Evolutionary conservation across 1,284 basidiomycete genomes (phyloP), one percentile per base, ranked within the genome.

Genomic region (Anthracocystis panici-leucophaei): DNA sequence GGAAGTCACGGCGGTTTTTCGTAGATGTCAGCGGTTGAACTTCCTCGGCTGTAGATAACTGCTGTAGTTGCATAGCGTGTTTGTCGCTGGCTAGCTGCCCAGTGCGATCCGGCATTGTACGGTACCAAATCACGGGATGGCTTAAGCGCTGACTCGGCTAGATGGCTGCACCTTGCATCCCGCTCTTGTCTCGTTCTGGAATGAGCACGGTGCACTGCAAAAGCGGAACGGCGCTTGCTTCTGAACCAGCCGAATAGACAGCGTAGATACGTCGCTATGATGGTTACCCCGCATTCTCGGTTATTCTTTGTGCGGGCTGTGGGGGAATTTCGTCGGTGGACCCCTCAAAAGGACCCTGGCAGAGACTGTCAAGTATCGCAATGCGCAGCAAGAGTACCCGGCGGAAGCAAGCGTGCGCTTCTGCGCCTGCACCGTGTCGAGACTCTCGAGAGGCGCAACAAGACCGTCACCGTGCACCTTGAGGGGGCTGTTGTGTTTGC

Each of bases 261-360:
- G 31, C 8, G 5, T 33, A 8, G 10, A 33, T 10, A 2, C 31
- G 31, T 8, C 9, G 31, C 31, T 33, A 8, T 33, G 50, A 27
- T 38, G 51, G 51, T 52, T 52, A 52, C 51, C 51, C 51, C 51
- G 51, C 51, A 52, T 52, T 40, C 25, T 52, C 35, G 35, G 51
- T 40, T 20, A 5, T 25, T 50, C 48, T 29, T 50, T 6, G n/a
- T 46, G 9, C 23, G 31, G 10, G 23, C 14, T 29, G 46, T n/a
- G 44, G 44, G 21, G 11, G 23, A 16, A 31, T 1, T 33, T 11
- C 12, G 31, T 33, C 31, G 6, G 31, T 33, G 31, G 31, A 33
- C 31, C 6, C 31, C 12, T 27, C 27, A 3, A 12, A 3, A 31
- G 18, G 46, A 48, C 27, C 27, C 27, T 48, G 29, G 18, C 27